Evolutionary conservation across 208 protist species (phyloP).

Genomic region (Crithidia expoeki): DNA sequence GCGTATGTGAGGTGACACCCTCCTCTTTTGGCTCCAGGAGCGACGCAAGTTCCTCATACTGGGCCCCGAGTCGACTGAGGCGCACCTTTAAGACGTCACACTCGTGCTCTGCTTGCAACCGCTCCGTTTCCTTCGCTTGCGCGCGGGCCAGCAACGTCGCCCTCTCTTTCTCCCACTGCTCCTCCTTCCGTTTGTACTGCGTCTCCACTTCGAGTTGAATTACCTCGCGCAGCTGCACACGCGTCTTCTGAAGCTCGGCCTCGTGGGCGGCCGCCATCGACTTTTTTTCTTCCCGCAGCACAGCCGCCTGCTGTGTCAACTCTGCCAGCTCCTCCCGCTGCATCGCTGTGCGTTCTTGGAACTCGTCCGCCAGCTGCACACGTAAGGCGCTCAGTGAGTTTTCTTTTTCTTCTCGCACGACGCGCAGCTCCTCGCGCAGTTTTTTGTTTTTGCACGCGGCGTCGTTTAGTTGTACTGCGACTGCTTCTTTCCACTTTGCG

Average conservation of each 20-base stretch:
- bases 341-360: slow-evolving; percentile 65
- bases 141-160: slow-evolving; percentile 30
- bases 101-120: slow-evolving; percentile 32
- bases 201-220: slow-evolving; percentile 34
- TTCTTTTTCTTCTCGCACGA: slow-evolving; percentile 34
- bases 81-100: slow-evolving; percentile 25
- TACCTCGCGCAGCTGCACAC: slow-evolving; percentile 24
- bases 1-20: background rate
- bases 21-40: slow-evolving; percentile 22
- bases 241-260: slow-evolving; percentile 35
- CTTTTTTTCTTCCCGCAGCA: slow-evolving; percentile 56
- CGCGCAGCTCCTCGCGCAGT: slow-evolving; percentile 67
- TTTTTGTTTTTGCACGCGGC: slow-evolving; percentile 73
- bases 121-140: slow-evolving; percentile 41
- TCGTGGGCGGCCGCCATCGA: slow-evolving; percentile 48
- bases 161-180: slow-evolving; percentile 38
- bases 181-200: slow-evolving; percentile 23
- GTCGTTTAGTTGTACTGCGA: slow-evolving; percentile 60
- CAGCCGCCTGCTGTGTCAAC: slow-evolving; percentile 29
- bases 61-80: slow-evolving; percentile 18
- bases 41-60: slow-evolving; percentile 36
- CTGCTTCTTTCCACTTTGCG: slow-evolving; percentile 62
- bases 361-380: slow-evolving; percentile 67
- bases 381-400: slow-evolving; percentile 43
- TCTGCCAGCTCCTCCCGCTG: slow-evolving; percentile 59